A percentile compares a stretch with the other conserved stretches of the same genome.
These are phyloP conservation scores for Pseudozyma tsukubaensis DNA, from an alignment of 1,284 basidiomycete species.

Conservation along the genomic window DNA sequence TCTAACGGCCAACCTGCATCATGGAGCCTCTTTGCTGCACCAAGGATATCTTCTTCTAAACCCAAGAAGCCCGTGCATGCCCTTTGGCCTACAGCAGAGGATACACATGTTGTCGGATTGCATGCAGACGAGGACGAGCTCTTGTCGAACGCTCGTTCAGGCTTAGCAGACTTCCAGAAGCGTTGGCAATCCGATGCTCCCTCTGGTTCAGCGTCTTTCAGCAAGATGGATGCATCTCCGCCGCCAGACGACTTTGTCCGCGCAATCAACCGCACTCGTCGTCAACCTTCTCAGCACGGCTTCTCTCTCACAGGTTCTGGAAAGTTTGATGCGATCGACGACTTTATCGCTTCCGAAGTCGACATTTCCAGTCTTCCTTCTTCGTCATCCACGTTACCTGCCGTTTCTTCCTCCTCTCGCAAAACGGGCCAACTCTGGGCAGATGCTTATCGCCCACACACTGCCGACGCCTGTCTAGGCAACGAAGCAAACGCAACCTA, in stretches of 20 bases:
- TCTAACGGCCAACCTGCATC: slow-evolving; percentile 15
- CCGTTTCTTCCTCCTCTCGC: not conserved
- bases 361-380: slow-evolving; percentile 6
- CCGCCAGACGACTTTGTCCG: slow-evolving; percentile 21
- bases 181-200: slow-evolving; percentile 7
- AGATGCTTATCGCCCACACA: slow-evolving; percentile 40
- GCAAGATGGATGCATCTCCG: not conserved
- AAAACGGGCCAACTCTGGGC: slow-evolving; percentile 31
- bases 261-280: slow-evolving; percentile 17
- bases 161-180: slow-evolving; percentile 18
- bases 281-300: not conserved
- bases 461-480: slow-evolving; percentile 31
- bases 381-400: not conserved
- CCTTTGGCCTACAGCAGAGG: slow-evolving; percentile 21
- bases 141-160: slow-evolving; percentile 1
- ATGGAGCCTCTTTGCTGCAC: slow-evolving; percentile 39
- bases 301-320: slow-evolving; percentile 6
- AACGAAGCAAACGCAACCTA: slow-evolving; percentile 43
- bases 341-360: slow-evolving; percentile 14
- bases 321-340: slow-evolving; percentile 6
- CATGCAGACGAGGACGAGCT: slow-evolving; percentile 6
- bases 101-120: slow-evolving; percentile 24
- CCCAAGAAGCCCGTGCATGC: slow-evolving; percentile 30
- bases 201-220: not conserved
- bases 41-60: slow-evolving; percentile 8